Evolutionary conservation across 345 rosid genomes (phyloP).

Genomic region (Eucalyptus melliodora): DNA sequence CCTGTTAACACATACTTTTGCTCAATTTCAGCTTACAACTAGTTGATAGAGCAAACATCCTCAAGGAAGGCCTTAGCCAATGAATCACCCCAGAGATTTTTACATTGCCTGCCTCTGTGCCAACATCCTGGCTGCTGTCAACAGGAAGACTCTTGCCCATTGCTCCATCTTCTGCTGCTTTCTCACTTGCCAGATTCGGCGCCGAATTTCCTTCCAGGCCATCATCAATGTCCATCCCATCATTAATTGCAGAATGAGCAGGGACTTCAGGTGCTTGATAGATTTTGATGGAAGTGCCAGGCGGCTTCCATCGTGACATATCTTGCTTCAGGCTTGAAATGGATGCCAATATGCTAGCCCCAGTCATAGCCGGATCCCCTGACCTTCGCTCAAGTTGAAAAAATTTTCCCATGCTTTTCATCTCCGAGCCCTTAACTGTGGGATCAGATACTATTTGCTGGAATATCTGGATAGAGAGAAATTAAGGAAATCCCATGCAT

Average conservation of each 20-base stretch:
- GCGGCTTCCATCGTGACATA: constrained; percentile 44
- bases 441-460: constrained; percentile 46
- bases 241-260: constrained; percentile 37
- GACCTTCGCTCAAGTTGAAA: constrained; percentile 51
- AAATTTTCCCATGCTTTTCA: constrained; percentile 31
- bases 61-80: constrained; percentile 51
- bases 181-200: constrained; percentile 33
- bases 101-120: constrained; percentile 64
- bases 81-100: constrained; percentile 54
- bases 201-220: constrained; percentile 48
- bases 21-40: constrained; percentile 52
- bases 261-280: constrained; percentile 33
- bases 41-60: constrained; percentile 51
- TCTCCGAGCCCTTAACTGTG: constrained; percentile 40
- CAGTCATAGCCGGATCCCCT: constrained; percentile 66
- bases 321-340: constrained; percentile 51
- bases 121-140: constrained; percentile 49
- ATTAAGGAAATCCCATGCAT: constrained; percentile 26
- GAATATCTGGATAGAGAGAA: constrained; percentile 39
- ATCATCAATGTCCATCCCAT: constrained; percentile 40
- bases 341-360: constrained; percentile 69
- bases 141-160: constrained; percentile 27
- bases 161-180: constrained; percentile 48
- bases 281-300: constrained; percentile 30
- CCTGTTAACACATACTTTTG: constrained; percentile 67